Base-by-base conservation (phyloP, 371 early-diverging fungal genomes). In the Coemansia sp. region DNA sequence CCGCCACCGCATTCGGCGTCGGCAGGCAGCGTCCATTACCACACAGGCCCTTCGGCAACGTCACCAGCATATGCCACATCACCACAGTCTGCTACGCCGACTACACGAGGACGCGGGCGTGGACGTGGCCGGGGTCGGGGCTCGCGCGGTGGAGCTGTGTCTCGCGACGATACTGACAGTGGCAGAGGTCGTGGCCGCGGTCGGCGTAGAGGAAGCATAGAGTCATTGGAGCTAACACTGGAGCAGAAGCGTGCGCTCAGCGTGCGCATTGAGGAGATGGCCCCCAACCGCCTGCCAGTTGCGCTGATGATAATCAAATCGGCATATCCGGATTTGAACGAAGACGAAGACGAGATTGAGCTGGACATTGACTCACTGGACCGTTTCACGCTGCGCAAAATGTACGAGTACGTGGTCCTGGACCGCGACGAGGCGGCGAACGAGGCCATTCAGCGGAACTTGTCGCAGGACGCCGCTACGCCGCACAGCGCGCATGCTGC, bases 341-440 rank as follows among this genome's bases (percentile, higher is more conserved):
- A 86, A 55, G 92, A 89, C 13, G 84, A 90, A 67, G 94, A 93
- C 29, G 95, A 94, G 77, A 92, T 96, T 67, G 97, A 95, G 69
- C 84, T 98, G 60, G 98, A 98, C 70, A 95, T 98, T 71, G 95
- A 95, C 68, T 82, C 92, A 0, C 81, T 98, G 51, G 92, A 93
- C 72, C 82, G 85, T 66, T 80, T 68, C n/a, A 95, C 96, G 13
- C 84, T 96, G 39, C 87, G 87, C 77, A 85, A 86, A 73, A 80
- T 98, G 66, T 94, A 94, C 71, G 85, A 90, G 67, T 95, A 90
- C 79, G 97, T 95, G 3, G 83, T 81, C 18, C 85, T 82, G 34
- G 85, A 85, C 64, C 84, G 71, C 39, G 70, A 78, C 18, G 74
- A 70, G 70, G 73, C 75, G 10, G 69, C 74, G 2, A 60, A 64